These are phyloP conservation scores for Penicillium odoratum DNA, from an alignment of 495 filamentous ascomycete genomes.

Conservation along the genomic window DNA sequence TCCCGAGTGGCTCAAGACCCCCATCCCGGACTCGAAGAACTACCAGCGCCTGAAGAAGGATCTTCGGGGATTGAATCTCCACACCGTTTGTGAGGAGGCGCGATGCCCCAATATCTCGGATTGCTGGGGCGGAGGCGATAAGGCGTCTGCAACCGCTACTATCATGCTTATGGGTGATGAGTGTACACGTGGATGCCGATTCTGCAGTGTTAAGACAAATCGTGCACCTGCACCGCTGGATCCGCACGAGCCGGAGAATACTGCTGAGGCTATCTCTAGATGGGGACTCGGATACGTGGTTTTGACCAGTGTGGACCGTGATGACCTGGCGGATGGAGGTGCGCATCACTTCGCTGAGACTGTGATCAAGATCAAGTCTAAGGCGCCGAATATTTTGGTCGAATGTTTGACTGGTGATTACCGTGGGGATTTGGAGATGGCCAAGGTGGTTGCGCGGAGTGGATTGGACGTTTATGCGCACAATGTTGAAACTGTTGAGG, in stretches of 20 bases:
- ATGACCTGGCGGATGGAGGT: conserved; percentile 87
- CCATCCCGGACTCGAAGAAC: conserved; percentile 80
- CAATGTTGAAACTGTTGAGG: conserved; percentile 95
- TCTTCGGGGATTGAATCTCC: conserved; percentile 81
- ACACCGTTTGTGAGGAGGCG: conserved; percentile 97
- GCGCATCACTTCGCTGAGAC: conserved; percentile 92
- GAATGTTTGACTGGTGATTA: conserved; percentile 95
- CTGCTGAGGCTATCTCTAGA: conserved; percentile 84
- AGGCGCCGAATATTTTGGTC: conserved; percentile 82
- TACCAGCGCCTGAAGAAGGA: conserved; percentile 94
- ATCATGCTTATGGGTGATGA: conserved; percentile 99
- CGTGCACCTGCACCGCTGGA: conserved; percentile 79
- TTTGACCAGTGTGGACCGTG: conserved; percentile 87
- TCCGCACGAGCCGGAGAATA: conserved; percentile 95
- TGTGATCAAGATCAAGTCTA: conserved; percentile 88
- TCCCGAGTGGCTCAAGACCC: conserved; percentile 94
- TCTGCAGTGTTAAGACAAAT: conserved; percentile 93
- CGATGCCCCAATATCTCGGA: conserved; percentile 96
- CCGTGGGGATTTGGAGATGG: conserved; percentile 78
- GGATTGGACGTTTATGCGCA: conserved; percentile 96
- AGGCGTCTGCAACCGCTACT: conserved; percentile 88
- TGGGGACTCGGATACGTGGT: conserved; percentile 98
- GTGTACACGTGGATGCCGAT: conserved; percentile 93
- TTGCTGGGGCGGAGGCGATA: conserved; percentile 92
- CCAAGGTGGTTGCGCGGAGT: conserved; percentile 74